Evolutionary conservation across 257 asterid species (phyloP).

Genomic region (Petunia axillaris): DNA sequence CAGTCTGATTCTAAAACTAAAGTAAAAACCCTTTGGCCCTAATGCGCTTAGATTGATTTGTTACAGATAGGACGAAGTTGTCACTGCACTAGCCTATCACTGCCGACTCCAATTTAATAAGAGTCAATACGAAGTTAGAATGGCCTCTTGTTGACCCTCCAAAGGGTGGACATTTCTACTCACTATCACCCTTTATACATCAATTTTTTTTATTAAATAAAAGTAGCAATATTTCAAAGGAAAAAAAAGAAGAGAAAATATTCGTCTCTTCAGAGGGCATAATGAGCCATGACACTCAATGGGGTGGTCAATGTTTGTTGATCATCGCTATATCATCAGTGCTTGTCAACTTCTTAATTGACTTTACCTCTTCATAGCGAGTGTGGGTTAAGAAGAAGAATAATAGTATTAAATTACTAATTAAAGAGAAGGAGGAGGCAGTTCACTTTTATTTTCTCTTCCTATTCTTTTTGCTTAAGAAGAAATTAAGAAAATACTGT

Average conservation of each 20-base stretch:
- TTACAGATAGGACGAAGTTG: too few relatives aligned
- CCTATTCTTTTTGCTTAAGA: too few relatives aligned
- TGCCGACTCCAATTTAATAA: too few relatives aligned
- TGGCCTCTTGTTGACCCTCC: not conserved
- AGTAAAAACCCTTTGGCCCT: too few relatives aligned
- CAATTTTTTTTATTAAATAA: too few relatives aligned
- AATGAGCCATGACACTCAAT: not conserved
- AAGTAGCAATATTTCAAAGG: not conserved
- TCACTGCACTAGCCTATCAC: too few relatives aligned
- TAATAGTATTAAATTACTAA: too few relatives aligned
- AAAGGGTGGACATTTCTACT: not conserved
- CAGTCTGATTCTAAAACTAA: too few relatives aligned
- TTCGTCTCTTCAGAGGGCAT: not conserved
- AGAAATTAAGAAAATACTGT: too few relatives aligned
- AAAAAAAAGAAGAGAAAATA: too few relatives aligned
- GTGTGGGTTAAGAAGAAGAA: not conserved
- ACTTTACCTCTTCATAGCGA: not conserved
- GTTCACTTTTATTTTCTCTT: not conserved
- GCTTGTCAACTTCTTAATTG: not conserved
- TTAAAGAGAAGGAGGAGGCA: not conserved
- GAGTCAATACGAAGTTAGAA: too few relatives aligned
- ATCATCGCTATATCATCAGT: not conserved
- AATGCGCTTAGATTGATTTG: too few relatives aligned
- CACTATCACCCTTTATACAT: not conserved
- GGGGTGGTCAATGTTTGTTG: not conserved